Evolutionary conservation across 495 filamentous ascomycete genomes (phyloP).

Genomic region (Usnea hakonensis): DNA sequence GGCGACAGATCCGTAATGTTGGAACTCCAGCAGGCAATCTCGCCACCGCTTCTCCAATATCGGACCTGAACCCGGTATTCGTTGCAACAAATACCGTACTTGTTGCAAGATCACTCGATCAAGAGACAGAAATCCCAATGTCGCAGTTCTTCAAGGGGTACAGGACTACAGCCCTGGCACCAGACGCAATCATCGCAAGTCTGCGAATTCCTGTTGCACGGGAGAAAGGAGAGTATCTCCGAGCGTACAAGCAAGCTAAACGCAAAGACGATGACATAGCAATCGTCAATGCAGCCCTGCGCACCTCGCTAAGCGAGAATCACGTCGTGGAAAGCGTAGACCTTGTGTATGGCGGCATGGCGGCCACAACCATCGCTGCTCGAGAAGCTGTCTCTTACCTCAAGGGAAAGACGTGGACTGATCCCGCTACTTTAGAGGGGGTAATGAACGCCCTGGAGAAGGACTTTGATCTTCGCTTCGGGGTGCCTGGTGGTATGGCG

Average conservation of each 20-base stretch:
- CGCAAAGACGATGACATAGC: constrained; percentile 96
- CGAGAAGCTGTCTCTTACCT: constrained; percentile 66
- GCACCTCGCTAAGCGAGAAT: constrained; percentile 56
- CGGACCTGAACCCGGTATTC: constrained; percentile 91
- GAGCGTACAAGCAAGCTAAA: constrained; percentile 90
- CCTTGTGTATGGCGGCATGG: constrained; percentile 88
- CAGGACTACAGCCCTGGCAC: constrained; percentile 70
- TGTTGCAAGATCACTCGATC: constrained; percentile 62
- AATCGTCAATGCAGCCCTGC: constrained; percentile 80
- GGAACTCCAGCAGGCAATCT: constrained; percentile 94
- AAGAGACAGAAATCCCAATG: constrained; percentile 81
- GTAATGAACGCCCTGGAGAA: constrained; percentile 77
- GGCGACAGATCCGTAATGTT: constrained; percentile 91
- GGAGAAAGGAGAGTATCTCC: constrained; percentile 60
- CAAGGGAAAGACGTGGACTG: constrained; percentile 68
- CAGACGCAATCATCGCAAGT: constrained; percentile 74
- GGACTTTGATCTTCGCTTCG: constrained; percentile 78
- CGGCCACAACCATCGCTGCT: constrained; percentile 74
- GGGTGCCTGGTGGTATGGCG: constrained; percentile 92
- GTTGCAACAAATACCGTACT: constrained; percentile 77
- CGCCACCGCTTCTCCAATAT: constrained; percentile 92
- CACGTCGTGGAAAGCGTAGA: constrained; percentile 62
- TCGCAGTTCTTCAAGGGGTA: constrained; percentile 88
- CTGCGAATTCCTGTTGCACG: constrained; percentile 73
- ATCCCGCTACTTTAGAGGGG: constrained; percentile 75